Percentiles rank a stretch among this genome's conserved stretches.
Evolutionary conservation across 257 asterid genomes (phyloP).

Genomic region (Nicotiana sylvestris): DNA sequence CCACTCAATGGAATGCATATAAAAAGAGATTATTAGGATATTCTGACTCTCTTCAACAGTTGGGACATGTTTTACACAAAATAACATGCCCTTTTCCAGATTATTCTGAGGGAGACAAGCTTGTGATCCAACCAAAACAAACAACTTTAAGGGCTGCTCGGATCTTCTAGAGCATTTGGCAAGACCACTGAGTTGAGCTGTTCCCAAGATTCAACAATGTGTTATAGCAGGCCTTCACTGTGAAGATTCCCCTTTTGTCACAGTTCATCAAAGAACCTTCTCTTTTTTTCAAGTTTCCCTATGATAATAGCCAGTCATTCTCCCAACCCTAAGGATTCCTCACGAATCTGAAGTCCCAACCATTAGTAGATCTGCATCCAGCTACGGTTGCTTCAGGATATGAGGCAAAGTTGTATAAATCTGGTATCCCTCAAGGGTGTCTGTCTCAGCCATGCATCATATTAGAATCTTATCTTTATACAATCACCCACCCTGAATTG

Average conservation of each 20-base stretch:
- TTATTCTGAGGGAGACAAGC: background rate
- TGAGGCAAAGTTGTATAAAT: background rate
- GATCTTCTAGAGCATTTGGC: background rate
- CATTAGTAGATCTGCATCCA: background rate
- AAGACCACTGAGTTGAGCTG: background rate
- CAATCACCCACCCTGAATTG: background rate
- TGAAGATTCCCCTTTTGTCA: background rate
- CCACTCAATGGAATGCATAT: background rate
- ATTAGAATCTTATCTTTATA: background rate
- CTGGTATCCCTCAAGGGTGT: background rate
- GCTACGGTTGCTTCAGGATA: background rate
- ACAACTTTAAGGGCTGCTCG: background rate
- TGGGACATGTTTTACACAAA: background rate
- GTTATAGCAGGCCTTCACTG: background rate
- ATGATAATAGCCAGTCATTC: background rate
- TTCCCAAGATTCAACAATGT: constrained; percentile 2
- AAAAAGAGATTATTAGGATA: background rate
- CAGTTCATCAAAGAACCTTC: background rate
- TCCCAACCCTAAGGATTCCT: background rate
- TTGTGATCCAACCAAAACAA: background rate
- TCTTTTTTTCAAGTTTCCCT: background rate
- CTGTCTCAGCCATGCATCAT: background rate
- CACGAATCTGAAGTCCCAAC: background rate
- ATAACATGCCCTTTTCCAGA: background rate
- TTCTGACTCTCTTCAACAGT: background rate